phyloP scores from a whole-genome alignment of 352 stramenopile genomes.

The Sclerospora graminicola region DNA sequence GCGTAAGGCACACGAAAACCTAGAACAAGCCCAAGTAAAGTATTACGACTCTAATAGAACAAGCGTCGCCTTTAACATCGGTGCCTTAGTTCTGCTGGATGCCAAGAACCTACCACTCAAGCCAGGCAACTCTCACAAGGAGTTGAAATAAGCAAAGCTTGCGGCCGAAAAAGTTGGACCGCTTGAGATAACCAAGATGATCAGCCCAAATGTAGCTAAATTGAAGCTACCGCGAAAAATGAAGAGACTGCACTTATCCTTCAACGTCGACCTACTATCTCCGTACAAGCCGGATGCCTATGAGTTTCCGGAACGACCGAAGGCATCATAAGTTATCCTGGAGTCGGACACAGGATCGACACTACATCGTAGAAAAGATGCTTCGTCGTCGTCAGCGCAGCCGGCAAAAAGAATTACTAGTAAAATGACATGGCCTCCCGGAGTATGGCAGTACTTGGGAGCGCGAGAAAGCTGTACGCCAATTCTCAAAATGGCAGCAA shows the following conservation, averaged over 20 bases:
- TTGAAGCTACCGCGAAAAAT: neutral
- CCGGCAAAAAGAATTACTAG: too few relatives aligned
- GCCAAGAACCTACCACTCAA: neutral
- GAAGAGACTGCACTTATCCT: neutral
- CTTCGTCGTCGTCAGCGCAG: too few relatives aligned
- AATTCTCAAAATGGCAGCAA: too few relatives aligned
- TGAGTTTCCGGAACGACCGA: neutral
- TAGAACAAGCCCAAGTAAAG: constrained; percentile 4
- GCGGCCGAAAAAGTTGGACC: neutral
- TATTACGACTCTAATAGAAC: constrained; percentile 8
- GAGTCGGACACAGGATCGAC: too few relatives aligned
- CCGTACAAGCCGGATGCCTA: neutral
- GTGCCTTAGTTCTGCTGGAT: constrained; percentile 4
- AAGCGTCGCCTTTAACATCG: constrained; percentile 3
- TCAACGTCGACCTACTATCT: neutral
- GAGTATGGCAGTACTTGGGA: too few relatives aligned
- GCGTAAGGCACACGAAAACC: neutral
- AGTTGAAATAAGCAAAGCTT: neutral
- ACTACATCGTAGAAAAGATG: too few relatives aligned
- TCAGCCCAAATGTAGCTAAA: neutral
- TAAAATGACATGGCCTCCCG: too few relatives aligned
- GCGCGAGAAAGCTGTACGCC: too few relatives aligned
- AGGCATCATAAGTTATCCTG: too few relatives aligned
- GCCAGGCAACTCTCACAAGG: neutral
- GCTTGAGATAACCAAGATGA: neutral